A percentile compares a stretch with the other conserved stretches of the same genome.
Evolutionary conservation across 306 rosid genomes (phyloP).

Genomic region (Vicia faba): DNA sequence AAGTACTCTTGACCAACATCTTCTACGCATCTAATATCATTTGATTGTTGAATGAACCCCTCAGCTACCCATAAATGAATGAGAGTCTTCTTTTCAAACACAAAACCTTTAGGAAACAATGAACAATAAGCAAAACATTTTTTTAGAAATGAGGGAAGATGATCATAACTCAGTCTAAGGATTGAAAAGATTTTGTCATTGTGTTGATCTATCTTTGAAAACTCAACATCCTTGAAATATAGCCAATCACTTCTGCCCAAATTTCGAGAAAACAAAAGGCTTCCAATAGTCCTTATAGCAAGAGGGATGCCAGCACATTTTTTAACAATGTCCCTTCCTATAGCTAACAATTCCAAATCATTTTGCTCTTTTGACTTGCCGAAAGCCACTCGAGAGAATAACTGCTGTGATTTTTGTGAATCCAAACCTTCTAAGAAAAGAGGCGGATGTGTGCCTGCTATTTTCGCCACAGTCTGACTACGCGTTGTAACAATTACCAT

Average conservation of each 20-base stretch:
- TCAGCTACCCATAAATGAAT: slow-evolving; percentile 49
- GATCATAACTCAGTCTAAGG: slow-evolving; percentile 43
- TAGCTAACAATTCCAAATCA: background rate
- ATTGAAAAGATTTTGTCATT: slow-evolving; percentile 32
- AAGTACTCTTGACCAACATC: slow-evolving; percentile 48
- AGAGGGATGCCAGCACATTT: slow-evolving; percentile 45
- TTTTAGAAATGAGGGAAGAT: slow-evolving; percentile 47
- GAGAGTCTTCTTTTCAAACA: slow-evolving; percentile 23
- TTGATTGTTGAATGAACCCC: slow-evolving; percentile 40
- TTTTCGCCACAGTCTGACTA: slow-evolving; percentile 20
- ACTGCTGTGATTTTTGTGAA: slow-evolving; percentile 18
- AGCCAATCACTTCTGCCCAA: slow-evolving; percentile 41
- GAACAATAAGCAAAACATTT: slow-evolving; percentile 47
- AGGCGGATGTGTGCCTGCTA: background rate
- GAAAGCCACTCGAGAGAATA: slow-evolving; percentile 42
- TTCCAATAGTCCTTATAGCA: slow-evolving; percentile 36
- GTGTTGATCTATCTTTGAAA: slow-evolving; percentile 31
- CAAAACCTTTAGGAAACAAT: slow-evolving; percentile 43
- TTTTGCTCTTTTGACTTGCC: slow-evolving; percentile 9
- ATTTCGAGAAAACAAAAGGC: slow-evolving; percentile 39
- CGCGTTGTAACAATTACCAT: slow-evolving; percentile 45
- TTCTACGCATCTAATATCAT: slow-evolving; percentile 33
- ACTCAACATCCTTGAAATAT: slow-evolving; percentile 40
- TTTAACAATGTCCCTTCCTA: slow-evolving; percentile 34
- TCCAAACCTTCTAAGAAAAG: slow-evolving; percentile 28